A percentile compares a stretch with the other conserved stretches of the same genome.
Conservation (phyloP, 352 stramenopile genomes). For the Phytophthora sojae region DNA sequence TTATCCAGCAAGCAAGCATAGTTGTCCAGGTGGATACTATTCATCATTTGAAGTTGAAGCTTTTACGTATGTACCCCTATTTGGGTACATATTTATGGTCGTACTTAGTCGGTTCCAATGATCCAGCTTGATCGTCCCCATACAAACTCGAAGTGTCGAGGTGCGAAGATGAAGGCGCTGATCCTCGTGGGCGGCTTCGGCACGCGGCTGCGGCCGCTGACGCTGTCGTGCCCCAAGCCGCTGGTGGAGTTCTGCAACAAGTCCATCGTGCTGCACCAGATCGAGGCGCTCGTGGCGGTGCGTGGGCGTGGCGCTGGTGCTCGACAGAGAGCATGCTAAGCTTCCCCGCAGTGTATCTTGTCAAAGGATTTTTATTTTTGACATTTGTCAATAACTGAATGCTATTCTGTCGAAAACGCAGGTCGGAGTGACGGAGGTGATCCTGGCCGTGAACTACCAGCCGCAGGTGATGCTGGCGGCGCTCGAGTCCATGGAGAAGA, state of each 20-base stretch:
- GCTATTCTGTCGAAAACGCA: conserved; percentile 23
- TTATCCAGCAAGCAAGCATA: neutral
- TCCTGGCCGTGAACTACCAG: conserved; percentile 92
- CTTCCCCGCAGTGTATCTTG: neutral
- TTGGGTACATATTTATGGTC: neutral
- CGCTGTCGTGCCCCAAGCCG: conserved; percentile 90
- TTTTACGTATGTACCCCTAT: neutral
- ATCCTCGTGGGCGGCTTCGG: conserved; percentile 92
- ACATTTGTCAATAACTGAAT: neutral
- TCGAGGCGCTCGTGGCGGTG: conserved; percentile 87
- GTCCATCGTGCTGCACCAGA: conserved; percentile 90
- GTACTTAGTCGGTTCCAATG: neutral
- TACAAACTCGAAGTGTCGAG: neutral
- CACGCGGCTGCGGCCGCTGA: conserved; percentile 90
- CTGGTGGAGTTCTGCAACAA: conserved; percentile 94
- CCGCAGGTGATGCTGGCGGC: conserved; percentile 89
- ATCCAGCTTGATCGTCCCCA: neutral
- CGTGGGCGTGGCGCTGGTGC: neutral
- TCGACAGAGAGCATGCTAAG: neutral
- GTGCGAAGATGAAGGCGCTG: conserved; percentile 85
- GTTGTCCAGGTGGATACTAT: neutral
- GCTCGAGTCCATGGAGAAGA: conserved; percentile 82
- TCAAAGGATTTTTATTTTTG: neutral
- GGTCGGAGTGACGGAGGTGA: conserved; percentile 90
- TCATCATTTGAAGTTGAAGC: conserved; percentile 1